Evolutionary conservation across 1,284 basidiomycete species (phyloP).

Genomic region (Sutorius eximius): DNA sequence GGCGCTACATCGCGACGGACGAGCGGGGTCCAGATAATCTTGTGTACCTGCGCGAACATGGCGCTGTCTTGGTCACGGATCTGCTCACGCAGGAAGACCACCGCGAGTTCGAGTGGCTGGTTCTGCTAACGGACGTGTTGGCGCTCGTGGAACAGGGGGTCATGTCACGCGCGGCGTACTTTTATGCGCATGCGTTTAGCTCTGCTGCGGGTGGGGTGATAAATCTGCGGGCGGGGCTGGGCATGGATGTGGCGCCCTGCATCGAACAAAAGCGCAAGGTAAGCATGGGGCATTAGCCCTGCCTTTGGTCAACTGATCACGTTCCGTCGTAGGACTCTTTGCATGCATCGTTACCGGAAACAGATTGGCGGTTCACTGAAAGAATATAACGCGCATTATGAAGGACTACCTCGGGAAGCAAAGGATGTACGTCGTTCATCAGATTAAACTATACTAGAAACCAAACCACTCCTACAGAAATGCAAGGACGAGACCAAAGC

Average conservation of each 20-base stretch:
- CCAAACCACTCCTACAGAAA: too few species aligned
- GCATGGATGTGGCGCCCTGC: slow-evolving; percentile 14
- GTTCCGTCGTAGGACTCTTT: too few species aligned
- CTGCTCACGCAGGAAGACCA: slow-evolving; percentile 44
- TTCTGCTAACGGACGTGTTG: slow-evolving; percentile 46
- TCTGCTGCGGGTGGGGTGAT: slow-evolving; percentile 45
- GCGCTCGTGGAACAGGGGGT: slow-evolving; percentile 47
- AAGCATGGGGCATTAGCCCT: too few species aligned
- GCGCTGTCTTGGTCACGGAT: slow-evolving; percentile 44
- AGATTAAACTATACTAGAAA: too few species aligned
- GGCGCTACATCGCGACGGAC: slow-evolving; percentile 51
- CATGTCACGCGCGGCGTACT: slow-evolving; percentile 40
- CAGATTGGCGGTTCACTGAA: too few species aligned
- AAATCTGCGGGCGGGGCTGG: slow-evolving; percentile 41
- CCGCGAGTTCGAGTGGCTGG: slow-evolving; percentile 41
- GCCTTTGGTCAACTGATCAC: too few species aligned
- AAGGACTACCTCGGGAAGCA: too few species aligned
- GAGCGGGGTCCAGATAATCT: slow-evolving; percentile 41
- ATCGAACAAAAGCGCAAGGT: too few species aligned
- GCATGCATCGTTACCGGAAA: too few species aligned
- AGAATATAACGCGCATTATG: too few species aligned
- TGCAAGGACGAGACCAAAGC: too few species aligned
- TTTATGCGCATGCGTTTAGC: slow-evolving; percentile 46
- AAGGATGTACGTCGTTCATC: too few species aligned
- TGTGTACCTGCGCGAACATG: slow-evolving; percentile 35